A percentile compares a stretch with the other conserved stretches of the same genome.
phyloP scores from a whole-genome alignment of 75 land plant species.

The Adiantum capillusveneris region DNA sequence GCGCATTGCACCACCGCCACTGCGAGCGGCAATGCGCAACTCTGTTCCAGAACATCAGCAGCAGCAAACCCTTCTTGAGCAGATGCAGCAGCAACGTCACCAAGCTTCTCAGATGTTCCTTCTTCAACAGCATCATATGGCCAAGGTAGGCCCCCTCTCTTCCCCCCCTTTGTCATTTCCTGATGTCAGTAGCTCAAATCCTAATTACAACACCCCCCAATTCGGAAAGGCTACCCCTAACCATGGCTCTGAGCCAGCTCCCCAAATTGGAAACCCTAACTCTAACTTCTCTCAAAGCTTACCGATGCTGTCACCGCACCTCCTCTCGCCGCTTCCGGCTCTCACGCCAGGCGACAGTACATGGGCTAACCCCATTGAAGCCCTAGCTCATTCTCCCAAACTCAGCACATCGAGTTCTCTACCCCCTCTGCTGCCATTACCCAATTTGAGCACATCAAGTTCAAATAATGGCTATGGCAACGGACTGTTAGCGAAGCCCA shows the following conservation, averaged over 20 bases:
- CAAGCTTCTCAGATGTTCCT: too few species aligned
- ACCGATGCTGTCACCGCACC: constrained; percentile 6
- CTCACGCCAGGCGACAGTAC: background rate
- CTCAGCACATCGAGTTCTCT: background rate
- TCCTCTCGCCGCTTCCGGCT: constrained; percentile 3
- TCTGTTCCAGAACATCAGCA: background rate
- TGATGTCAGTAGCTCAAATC: too few species aligned
- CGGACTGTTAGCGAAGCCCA: too few species aligned
- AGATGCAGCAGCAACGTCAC: background rate
- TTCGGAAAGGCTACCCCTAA: too few species aligned
- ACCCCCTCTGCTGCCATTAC: background rate
- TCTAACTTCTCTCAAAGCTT: background rate
- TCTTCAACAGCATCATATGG: background rate
- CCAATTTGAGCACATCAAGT: too few species aligned
- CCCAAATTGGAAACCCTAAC: constrained; percentile 1
- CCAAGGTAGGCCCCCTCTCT: too few species aligned
- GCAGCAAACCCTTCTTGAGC: background rate
- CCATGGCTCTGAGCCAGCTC: too few species aligned
- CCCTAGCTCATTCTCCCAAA: background rate
- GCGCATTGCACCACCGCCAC: constrained; percentile 4
- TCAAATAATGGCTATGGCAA: too few species aligned
- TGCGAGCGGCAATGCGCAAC: background rate
- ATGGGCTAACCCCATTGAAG: background rate
- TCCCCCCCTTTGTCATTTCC: too few species aligned
- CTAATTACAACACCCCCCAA: background rate